phyloP scores from a whole-genome alignment of 305 asterid genomes.

The Fraxinus latifolia region DNA sequence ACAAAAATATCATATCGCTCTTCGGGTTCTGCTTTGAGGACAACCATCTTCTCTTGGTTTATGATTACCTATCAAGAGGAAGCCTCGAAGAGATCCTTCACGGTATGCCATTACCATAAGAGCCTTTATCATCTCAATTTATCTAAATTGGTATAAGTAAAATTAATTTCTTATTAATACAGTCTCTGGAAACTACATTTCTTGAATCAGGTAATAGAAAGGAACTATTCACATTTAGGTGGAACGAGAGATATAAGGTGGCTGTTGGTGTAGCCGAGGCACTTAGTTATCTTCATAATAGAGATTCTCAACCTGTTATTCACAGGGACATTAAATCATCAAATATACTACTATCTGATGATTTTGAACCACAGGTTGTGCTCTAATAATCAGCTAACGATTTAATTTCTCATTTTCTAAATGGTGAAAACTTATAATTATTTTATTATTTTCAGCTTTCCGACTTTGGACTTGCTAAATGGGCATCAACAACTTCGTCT shows the following conservation, averaged over 20 bases:
- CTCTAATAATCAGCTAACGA: not conserved
- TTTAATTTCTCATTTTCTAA: not conserved
- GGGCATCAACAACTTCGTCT: constrained; percentile 76
- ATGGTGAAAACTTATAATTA: not conserved
- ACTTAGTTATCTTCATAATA: constrained; percentile 73
- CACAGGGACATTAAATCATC: constrained; percentile 96
- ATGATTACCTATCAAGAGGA: constrained; percentile 83
- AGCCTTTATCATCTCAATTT: not conserved
- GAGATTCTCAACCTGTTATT: constrained; percentile 69
- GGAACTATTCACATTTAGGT: constrained; percentile 49
- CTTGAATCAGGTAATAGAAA: constrained; percentile 50
- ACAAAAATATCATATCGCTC: constrained; percentile 81
- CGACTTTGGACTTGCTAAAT: constrained; percentile 92
- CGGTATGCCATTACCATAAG: constrained; percentile 39
- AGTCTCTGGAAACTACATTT: constrained; percentile 7
- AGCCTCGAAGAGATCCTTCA: constrained; percentile 96
- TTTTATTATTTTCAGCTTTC: constrained; percentile 57
- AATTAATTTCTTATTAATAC: not conserved
- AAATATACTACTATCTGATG: constrained; percentile 74
- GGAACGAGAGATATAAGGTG: constrained; percentile 72
- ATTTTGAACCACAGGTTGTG: constrained; percentile 88
- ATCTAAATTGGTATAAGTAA: not conserved
- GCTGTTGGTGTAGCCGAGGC: constrained; percentile 96
- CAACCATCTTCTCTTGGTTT: constrained; percentile 69
- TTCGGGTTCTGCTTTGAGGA: constrained; percentile 86